These are phyloP conservation scores for Candida stauntonica DNA, from an alignment of 805 yeast genomes.

Conservation along the genomic window DNA sequence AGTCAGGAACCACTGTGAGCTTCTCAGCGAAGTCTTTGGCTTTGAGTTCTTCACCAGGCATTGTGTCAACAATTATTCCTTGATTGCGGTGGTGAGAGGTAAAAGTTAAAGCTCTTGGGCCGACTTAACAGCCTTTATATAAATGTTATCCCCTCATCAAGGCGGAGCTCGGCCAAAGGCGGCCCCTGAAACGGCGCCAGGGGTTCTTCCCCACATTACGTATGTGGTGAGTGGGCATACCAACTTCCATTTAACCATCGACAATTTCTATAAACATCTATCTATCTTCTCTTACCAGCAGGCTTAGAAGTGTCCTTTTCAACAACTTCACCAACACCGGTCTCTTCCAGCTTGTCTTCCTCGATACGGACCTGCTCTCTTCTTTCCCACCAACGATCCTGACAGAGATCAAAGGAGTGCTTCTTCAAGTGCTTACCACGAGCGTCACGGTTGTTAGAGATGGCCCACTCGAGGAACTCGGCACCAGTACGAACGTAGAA, in stretches of 20 bases:
- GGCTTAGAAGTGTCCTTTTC: constrained; percentile 59
- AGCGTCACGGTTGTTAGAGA: constrained; percentile 76
- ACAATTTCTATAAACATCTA: no score
- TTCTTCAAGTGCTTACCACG: constrained; percentile 88
- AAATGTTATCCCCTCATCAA: neutral
- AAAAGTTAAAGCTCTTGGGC: no score
- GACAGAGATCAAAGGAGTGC: constrained; percentile 85
- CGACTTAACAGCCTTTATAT: neutral
- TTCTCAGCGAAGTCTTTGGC: neutral
- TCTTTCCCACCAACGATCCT: constrained; percentile 98
- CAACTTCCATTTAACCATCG: no score
- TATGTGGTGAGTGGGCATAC: no score
- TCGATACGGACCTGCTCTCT: constrained; percentile 85
- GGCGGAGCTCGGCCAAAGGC: no score
- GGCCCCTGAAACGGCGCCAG: no score
- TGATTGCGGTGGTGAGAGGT: no score
- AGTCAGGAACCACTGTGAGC: constrained; percentile 1
- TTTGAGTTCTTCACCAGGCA: neutral
- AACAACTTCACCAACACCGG: constrained; percentile 83
- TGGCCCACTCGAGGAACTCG: constrained; percentile 87
- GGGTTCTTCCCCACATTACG: neutral
- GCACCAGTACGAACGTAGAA: constrained; percentile 87
- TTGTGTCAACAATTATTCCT: no score
- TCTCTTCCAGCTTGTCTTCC: constrained; percentile 85
- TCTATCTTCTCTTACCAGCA: constrained; percentile 54